These are phyloP conservation scores for Aphanomyces euteiches DNA, from an alignment of 352 stramenopile species.

Conservation along the genomic window DNA sequence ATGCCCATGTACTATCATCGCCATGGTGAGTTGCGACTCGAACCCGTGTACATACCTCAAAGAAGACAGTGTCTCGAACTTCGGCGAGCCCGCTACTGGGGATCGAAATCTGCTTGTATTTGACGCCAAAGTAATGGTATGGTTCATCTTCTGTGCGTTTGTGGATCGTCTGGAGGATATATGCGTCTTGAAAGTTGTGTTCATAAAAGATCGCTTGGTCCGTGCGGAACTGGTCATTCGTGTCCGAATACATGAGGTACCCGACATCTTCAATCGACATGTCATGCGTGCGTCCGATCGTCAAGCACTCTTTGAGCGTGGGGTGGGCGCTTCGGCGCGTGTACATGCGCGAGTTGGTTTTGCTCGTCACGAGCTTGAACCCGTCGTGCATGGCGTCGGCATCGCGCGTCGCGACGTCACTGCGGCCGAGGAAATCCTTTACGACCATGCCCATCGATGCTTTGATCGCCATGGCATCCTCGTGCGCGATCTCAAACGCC, in stretches of 20 bases:
- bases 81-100: conserved; percentile 17
- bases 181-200: conserved; percentile 22
- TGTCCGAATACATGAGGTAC: conserved; percentile 26
- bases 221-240: neutral
- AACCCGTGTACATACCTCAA: conserved; percentile 2
- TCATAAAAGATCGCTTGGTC: conserved; percentile 26
- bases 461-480: conserved; percentile 3
- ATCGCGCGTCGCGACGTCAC: neutral
- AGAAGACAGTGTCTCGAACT: conserved; percentile 19
- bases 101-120: conserved; percentile 24
- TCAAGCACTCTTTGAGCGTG: conserved; percentile 16
- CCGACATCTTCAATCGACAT: conserved; percentile 14
- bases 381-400: conserved; percentile 15
- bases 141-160: conserved; percentile 14
- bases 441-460: conserved; percentile 9
- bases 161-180: neutral
- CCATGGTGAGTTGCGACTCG: neutral
- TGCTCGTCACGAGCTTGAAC: conserved; percentile 24
- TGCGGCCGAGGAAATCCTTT: conserved; percentile 6
- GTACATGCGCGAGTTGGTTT: conserved; percentile 9
- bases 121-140: conserved; percentile 24
- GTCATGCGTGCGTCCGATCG: neutral
- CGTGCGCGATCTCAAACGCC: neutral
- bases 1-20: conserved; percentile 11
- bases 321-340: conserved; percentile 9